Conservation (phyloP, 208 protist genomes). For the Trypanosoma brucei region DNA sequence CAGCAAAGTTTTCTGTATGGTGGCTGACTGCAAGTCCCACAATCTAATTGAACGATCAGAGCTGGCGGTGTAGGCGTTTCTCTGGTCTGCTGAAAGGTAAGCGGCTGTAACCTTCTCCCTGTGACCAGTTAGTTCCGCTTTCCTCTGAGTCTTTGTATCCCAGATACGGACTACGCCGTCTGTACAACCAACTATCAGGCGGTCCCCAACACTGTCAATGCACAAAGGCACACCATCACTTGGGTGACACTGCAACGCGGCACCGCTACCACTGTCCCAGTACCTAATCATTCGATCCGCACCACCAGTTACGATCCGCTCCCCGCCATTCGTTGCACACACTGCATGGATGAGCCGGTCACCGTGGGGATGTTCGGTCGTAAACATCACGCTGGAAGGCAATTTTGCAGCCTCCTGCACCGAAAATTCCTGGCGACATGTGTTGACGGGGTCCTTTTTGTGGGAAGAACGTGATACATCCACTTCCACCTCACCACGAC, state of each 20-base stretch:
- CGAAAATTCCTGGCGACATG: background rate
- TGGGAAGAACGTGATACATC: background rate
- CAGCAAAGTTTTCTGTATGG: constrained; percentile 44
- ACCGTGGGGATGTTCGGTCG: constrained; percentile 36
- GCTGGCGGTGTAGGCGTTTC: constrained; percentile 59
- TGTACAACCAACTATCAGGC: constrained; percentile 57
- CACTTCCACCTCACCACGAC: background rate
- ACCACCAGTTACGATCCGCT: constrained; percentile 38
- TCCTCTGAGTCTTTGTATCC: constrained; percentile 48
- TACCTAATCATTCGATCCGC: constrained; percentile 50
- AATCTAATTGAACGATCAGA: constrained; percentile 67
- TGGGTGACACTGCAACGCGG: constrained; percentile 15
- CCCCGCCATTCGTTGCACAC: constrained; percentile 32
- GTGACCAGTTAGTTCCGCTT: constrained; percentile 58
- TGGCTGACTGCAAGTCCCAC: constrained; percentile 51
- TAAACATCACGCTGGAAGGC: constrained; percentile 21
- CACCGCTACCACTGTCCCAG: constrained; percentile 34
- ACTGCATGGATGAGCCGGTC: constrained; percentile 35
- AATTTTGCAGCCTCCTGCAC: constrained; percentile 4
- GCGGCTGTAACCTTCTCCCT: constrained; percentile 61
- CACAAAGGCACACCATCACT: constrained; percentile 43
- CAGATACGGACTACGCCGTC: constrained; percentile 65
- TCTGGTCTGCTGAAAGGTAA: constrained; percentile 48
- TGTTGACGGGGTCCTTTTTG: background rate
- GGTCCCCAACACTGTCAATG: constrained; percentile 44